Evolutionary conservation across 108 stramenopile genomes (phyloP), one percentile per base, ranked within the genome.

Genomic region (Skeletonema costatum): DNA sequence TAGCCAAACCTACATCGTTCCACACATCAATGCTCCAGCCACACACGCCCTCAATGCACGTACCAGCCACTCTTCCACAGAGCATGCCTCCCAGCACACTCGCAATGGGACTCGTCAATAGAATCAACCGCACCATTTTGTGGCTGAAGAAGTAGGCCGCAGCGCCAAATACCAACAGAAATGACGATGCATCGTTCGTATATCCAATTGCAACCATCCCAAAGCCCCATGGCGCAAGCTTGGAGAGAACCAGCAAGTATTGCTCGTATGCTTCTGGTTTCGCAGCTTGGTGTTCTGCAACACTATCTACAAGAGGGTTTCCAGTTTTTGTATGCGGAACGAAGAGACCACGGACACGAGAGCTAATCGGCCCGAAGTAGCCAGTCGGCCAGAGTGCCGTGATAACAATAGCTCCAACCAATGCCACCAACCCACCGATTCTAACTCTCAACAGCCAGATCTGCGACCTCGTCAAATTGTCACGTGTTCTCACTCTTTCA

Each of bases 261-360:
- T 98, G 98, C 74, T 85, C 93, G 85, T 98, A 99, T 38, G 98
- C 94, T 62, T 86, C 85, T 19, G 85, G 85, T 41, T 84, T 87
- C 11, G 99, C 97, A 13, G 98, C 95, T 89, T 99, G 98, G 88
- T 99, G 99, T 91, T 99, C 99, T 7, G 97, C 96, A 2, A 97
- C 97, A 36, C 84, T 86, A 80, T 96, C 97, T 2, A 98, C 96
- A 71, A 98, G 82, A 5, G 97, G 98, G 81, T 96, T 97, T 0
- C 96, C 96, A 12, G 96, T 97, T 67, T 95, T 95, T 53, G 95
- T 95, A 71, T 98, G 97, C 63, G 90, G 90, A 50, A 97, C 96
- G 85, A 98, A 97, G 29, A 98, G 80, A 21, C 95, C 94, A 50
- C 96, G 88, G 0, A 97, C 93, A 19, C 96, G 91, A 7, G 88